Evolutionary conservation across 805 yeast genomes (phyloP).

Genomic region (Brettanomyces naardenensis): DNA sequence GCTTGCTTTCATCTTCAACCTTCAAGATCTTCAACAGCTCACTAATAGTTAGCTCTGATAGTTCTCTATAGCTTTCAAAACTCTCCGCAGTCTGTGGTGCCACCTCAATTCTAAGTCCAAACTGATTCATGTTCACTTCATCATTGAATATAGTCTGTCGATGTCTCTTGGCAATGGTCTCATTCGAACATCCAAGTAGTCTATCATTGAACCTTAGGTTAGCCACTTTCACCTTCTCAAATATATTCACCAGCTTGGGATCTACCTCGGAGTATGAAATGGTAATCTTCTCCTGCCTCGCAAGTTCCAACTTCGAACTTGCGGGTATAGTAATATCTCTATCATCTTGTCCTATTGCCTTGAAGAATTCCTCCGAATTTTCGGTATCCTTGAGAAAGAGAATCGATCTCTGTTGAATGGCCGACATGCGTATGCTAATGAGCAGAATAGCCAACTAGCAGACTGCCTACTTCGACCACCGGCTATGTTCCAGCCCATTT

Average conservation of each 20-base stretch:
- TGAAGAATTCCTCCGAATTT: conserved; percentile 9
- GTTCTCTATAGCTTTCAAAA: conserved; percentile 15
- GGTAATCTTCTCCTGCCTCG: conserved; percentile 8
- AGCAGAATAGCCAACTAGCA: no score
- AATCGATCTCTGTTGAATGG: conserved; percentile 14
- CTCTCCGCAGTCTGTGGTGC: conserved; percentile 23
- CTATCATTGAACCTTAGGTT: conserved; percentile 1
- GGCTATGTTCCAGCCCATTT: no score
- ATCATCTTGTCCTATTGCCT: conserved; percentile 10
- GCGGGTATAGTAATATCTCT: conserved; percentile 14
- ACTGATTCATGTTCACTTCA: conserved; percentile 6
- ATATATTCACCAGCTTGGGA: not conserved
- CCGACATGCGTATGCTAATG: conserved; percentile 1
- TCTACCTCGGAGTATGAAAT: conserved; percentile 4
- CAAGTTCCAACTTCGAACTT: not conserved
- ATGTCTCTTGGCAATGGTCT: no score
- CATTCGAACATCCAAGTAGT: not conserved
- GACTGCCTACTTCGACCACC: no score
- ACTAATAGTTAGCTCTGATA: conserved; percentile 11
- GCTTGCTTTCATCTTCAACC: conserved; percentile 3
- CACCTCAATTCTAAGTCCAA: conserved; percentile 18
- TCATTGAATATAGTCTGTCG: conserved; percentile 16
- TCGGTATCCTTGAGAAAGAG: conserved; percentile 13
- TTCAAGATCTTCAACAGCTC: conserved; percentile 6
- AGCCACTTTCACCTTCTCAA: conserved; percentile 1